Percentiles rank a stretch among this genome's conserved stretches.
phyloP scores from a whole-genome alignment of 805 yeast species.

The Kluyveromyces starmeri region DNA sequence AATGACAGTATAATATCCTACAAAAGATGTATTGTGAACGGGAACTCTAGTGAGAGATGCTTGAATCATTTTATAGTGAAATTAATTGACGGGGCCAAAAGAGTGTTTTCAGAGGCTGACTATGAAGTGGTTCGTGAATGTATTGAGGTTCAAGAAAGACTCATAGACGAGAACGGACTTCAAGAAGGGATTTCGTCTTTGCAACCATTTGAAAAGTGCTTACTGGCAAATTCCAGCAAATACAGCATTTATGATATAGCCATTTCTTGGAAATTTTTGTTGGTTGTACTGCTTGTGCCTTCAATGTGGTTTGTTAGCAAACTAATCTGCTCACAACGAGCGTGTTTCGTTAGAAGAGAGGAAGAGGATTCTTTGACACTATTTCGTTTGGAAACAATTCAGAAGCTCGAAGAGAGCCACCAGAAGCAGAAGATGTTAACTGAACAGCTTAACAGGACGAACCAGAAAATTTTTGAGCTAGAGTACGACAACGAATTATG shows the following conservation, averaged over 20 bases:
- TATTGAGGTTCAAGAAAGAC: not conserved
- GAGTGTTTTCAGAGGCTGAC: not conserved
- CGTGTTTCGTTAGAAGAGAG: no score
- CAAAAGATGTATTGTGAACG: not conserved
- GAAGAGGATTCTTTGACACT: no score
- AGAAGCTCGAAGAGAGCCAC: not conserved
- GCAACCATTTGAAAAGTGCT: not conserved
- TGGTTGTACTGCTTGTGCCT: no score
- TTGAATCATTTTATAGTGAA: not conserved
- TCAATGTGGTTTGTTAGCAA: no score
- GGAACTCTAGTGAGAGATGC: not conserved
- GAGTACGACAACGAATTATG: slow-evolving; percentile 3
- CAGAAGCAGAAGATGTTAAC: not conserved
- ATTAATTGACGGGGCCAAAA: not conserved
- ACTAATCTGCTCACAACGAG: no score
- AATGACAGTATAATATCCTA: not conserved
- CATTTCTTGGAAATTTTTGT: no score
- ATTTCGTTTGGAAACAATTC: no score
- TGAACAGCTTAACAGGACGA: slow-evolving; percentile 1
- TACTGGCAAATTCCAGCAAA: no score
- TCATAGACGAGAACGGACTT: not conserved
- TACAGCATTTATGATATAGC: no score
- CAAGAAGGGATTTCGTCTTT: not conserved
- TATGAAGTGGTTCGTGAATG: not conserved
- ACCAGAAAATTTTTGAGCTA: slow-evolving; percentile 1